Evolutionary conservation across 371 early-diverging fungal genomes (phyloP).

Genomic region (Mortierella sp.): DNA sequence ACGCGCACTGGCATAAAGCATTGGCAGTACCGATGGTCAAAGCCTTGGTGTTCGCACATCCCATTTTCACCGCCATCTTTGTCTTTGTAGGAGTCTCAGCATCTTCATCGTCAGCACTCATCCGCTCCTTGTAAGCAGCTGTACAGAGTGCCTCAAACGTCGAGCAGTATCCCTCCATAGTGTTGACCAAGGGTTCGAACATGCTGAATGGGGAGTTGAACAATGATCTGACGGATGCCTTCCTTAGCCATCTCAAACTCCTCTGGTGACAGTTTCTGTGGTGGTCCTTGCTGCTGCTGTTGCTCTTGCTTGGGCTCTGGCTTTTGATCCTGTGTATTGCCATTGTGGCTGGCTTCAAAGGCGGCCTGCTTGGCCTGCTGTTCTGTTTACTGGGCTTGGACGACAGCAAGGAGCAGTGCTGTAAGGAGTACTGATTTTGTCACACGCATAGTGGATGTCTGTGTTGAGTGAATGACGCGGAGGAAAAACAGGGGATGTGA

Average conservation of each 20-base stretch:
- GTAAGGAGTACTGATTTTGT: constrained; percentile 5
- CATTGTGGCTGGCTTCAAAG: constrained; percentile 2
- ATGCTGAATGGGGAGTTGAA: constrained; percentile 24
- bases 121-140: constrained; percentile 20
- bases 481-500: background rate
- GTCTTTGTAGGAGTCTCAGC: background rate
- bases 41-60: constrained; percentile 21
- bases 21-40: background rate
- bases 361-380: constrained; percentile 21
- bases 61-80: background rate
- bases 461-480: background rate
- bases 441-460: background rate
- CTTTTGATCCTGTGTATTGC: background rate
- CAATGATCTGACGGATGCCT: constrained; percentile 8
- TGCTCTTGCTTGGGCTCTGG: constrained; percentile 1
- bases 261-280: constrained; percentile 5
- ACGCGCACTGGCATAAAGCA: constrained; percentile 23
- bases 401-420: constrained; percentile 3
- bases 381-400: constrained; percentile 13
- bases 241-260: background rate
- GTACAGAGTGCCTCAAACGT: constrained; percentile 24
- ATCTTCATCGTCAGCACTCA: background rate
- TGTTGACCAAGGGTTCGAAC: constrained; percentile 32
- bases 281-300: background rate
- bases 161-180: constrained; percentile 33